A percentile compares a stretch with the other conserved stretches of the same genome.
phyloP scores from a whole-genome alignment of 106 monocot genomes.

The Amphibolis antarctica region DNA sequence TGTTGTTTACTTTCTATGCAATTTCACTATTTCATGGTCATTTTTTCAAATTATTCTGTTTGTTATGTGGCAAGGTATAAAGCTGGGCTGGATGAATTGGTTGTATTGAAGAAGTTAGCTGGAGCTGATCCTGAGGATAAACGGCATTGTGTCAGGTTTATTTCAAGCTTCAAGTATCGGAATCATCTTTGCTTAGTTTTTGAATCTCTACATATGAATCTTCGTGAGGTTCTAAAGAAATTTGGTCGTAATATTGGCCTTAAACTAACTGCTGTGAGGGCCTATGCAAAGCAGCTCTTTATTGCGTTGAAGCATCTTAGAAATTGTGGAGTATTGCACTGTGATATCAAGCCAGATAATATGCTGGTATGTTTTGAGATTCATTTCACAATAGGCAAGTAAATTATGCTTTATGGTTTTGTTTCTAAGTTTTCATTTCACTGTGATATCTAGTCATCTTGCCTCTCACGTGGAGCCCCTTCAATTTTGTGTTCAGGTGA shows the following conservation, averaged over 20 bases:
- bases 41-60: background rate
- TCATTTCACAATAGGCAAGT: background rate
- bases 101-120: constrained; percentile 70
- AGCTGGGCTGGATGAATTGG: constrained; percentile 73
- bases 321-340: constrained; percentile 90
- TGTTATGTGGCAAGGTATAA: constrained; percentile 58
- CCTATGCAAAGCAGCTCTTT: constrained; percentile 99
- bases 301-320: constrained; percentile 95
- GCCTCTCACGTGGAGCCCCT: background rate
- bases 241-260: constrained; percentile 99
- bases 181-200: constrained; percentile 99
- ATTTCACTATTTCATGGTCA: background rate
- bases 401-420: background rate
- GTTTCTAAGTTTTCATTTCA: background rate
- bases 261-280: constrained; percentile 97
- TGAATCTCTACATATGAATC: constrained; percentile 99
- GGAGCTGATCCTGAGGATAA: constrained; percentile 88
- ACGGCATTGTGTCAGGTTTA: constrained; percentile 95
- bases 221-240: constrained; percentile 99
- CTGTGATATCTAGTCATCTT: background rate
- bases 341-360: constrained; percentile 99
- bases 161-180: constrained; percentile 98
- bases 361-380: constrained; percentile 69
- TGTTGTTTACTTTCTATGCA: background rate
- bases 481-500: constrained; percentile 41